These are phyloP conservation scores for Cicer judaicum DNA, from an alignment of 306 rosid species.

Conservation along the genomic window DNA sequence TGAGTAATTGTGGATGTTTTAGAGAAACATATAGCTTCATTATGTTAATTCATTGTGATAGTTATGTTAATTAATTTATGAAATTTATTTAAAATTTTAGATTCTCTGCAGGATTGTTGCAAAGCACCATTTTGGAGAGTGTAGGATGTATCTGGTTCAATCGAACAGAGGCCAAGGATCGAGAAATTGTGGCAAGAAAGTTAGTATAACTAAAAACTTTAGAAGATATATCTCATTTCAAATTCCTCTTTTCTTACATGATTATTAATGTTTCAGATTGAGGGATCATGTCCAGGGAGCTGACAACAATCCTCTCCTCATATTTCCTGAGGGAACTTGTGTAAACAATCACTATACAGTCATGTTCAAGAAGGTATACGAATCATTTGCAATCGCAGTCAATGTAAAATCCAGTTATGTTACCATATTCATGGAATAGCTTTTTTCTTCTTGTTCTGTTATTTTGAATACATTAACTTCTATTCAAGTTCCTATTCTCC, in stretches of 20 bases:
- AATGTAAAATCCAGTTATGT: slow-evolving; percentile 30
- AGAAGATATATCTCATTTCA: slow-evolving; percentile 20
- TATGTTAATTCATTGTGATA: background rate
- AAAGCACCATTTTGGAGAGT: slow-evolving; percentile 93
- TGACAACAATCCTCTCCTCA: slow-evolving; percentile 94
- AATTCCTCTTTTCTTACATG: slow-evolving; percentile 31
- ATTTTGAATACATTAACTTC: background rate
- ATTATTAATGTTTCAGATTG: slow-evolving; percentile 63
- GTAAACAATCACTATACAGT: slow-evolving; percentile 96
- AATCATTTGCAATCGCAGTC: slow-evolving; percentile 8
- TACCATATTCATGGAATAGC: background rate
- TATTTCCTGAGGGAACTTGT: slow-evolving; percentile 99
- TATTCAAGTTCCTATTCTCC: slow-evolving; percentile 27
- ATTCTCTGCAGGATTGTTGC: slow-evolving; percentile 73
- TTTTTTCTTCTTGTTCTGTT: slow-evolving; percentile 1
- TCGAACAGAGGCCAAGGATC: slow-evolving; percentile 88
- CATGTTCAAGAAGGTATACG: slow-evolving; percentile 90
- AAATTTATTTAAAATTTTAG: slow-evolving; percentile 9
- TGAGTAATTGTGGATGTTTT: slow-evolving; percentile 31
- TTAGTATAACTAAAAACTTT: slow-evolving; percentile 51
- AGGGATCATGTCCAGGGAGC: slow-evolving; percentile 86
- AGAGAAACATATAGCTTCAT: slow-evolving; percentile 18
- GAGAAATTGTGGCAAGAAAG: slow-evolving; percentile 93
- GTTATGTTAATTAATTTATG: slow-evolving; percentile 7
- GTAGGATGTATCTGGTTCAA: slow-evolving; percentile 96